Evolutionary conservation across 2,329 filamentous ascomycete species (phyloP).

Genomic region (Fusarium devonianum): DNA sequence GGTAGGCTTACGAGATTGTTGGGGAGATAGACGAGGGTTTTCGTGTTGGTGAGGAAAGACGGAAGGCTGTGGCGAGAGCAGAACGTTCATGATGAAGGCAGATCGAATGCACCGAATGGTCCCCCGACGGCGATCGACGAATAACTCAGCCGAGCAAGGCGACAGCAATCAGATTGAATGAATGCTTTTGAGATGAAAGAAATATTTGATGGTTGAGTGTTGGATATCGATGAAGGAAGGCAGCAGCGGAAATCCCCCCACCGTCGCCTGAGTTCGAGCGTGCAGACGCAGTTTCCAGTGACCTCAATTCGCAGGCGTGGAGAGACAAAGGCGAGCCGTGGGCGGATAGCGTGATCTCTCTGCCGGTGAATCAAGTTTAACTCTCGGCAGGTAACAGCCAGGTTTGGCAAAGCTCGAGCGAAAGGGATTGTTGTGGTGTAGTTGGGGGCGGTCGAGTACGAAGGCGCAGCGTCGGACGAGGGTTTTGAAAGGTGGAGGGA

Average conservation of each 20-base stretch:
- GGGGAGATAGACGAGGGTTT: constrained; percentile 60
- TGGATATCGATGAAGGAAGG: constrained; percentile 6
- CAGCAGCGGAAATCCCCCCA: constrained; percentile 3
- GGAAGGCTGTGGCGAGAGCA: constrained; percentile 67
- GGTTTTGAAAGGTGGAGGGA: constrained; percentile 25
- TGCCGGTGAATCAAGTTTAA: neutral
- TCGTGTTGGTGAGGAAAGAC: constrained; percentile 67
- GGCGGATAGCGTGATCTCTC: neutral
- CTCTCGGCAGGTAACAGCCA: neutral
- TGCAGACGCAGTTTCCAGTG: constrained; percentile 1
- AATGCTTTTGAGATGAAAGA: constrained; percentile 1
- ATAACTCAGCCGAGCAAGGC: constrained; percentile 21
- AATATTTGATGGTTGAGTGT: neutral
- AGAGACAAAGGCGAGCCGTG: constrained; percentile 1
- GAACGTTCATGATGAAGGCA: constrained; percentile 63
- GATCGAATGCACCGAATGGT: constrained; percentile 8
- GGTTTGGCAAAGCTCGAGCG: neutral
- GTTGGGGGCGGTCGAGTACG: too few relatives aligned
- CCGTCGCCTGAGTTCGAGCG: constrained; percentile 4
- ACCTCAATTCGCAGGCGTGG: neutral
- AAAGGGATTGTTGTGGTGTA: neutral
- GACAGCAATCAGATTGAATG: constrained; percentile 1
- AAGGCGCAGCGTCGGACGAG: constrained; percentile 13
- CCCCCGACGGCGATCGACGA: constrained; percentile 18
- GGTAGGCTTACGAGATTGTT: constrained; percentile 60